Percentiles rank a stretch among this genome's conserved stretches.
Evolutionary conservation across 2,329 filamentous ascomycete genomes (phyloP).

Genomic region (Colletotrichum sp.): DNA sequence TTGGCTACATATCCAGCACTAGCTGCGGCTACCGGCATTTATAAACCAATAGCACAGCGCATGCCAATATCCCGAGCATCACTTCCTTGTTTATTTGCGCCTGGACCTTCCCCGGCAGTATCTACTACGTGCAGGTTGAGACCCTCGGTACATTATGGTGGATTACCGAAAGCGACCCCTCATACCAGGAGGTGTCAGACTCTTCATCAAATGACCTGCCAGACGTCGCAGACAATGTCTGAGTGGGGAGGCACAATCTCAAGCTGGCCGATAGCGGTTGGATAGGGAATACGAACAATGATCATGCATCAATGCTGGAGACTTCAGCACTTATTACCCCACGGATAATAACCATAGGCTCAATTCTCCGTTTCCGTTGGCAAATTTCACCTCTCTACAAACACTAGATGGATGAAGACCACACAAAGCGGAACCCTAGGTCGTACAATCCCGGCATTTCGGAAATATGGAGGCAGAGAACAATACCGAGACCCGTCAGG

Average conservation of each 20-base stretch:
- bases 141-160: neutral
- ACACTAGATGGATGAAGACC: neutral
- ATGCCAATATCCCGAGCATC: neutral
- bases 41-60: neutral
- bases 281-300: neutral
- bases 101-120: neutral
- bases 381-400: neutral
- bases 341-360: neutral
- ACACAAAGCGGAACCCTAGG: neutral
- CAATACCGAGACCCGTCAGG: neutral
- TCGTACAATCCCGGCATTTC: neutral
- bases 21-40: neutral
- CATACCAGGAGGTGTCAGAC: neutral
- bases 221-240: neutral
- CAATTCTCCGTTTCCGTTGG: neutral
- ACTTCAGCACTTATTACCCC: neutral
- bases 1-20: neutral
- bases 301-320: neutral
- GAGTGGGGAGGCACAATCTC: neutral
- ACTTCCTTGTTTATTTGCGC: neutral
- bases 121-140: neutral
- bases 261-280: neutral
- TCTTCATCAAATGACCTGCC: neutral
- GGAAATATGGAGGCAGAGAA: neutral
- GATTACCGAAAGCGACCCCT: neutral